Conservation (phyloP, 2,329 filamentous ascomycete species). For the Daldinia sp. region DNA sequence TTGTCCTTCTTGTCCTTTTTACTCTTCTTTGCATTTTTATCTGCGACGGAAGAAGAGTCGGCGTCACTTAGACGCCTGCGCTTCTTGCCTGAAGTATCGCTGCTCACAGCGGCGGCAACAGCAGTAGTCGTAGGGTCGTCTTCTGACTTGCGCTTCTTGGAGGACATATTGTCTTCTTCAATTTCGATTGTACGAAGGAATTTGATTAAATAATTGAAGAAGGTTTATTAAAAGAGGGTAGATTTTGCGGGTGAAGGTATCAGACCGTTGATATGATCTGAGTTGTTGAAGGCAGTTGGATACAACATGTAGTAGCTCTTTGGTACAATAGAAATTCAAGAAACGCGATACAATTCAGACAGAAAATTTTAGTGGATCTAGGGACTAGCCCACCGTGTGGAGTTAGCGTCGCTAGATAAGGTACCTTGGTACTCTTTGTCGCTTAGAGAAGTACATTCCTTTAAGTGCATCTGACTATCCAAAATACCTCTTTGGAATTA, state of each 20-base stretch:
- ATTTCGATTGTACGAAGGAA: neutral
- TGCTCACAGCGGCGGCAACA: slow-evolving; percentile 23
- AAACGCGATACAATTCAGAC: slow-evolving; percentile 42
- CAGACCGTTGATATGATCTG: neutral
- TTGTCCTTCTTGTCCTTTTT: slow-evolving; percentile 45
- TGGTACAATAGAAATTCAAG: neutral
- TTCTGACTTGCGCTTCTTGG: slow-evolving; percentile 49
- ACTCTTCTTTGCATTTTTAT: slow-evolving; percentile 45
- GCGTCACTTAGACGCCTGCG: slow-evolving; percentile 45
- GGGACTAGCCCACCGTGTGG: slow-evolving; percentile 17
- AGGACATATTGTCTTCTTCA: slow-evolving; percentile 35
- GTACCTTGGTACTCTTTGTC: neutral
- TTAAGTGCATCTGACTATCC: slow-evolving; percentile 9
- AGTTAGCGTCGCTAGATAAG: slow-evolving; percentile 2
- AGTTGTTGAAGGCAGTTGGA: slow-evolving; percentile 4
- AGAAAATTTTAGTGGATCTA: slow-evolving; percentile 62
- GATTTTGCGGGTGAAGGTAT: no score
- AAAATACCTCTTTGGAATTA: neutral
- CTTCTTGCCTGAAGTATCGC: slow-evolving; percentile 45
- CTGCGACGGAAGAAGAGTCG: slow-evolving; percentile 17
- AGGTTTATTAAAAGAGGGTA: no score
- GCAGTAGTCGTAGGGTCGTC: slow-evolving; percentile 42
- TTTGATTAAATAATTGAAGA: neutral
- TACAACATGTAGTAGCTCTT: neutral
- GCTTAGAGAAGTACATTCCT: no score